phyloP scores from a whole-genome alignment of 176 grass and related monocot genomes.

The Rhynchospora breviuscula region DNA sequence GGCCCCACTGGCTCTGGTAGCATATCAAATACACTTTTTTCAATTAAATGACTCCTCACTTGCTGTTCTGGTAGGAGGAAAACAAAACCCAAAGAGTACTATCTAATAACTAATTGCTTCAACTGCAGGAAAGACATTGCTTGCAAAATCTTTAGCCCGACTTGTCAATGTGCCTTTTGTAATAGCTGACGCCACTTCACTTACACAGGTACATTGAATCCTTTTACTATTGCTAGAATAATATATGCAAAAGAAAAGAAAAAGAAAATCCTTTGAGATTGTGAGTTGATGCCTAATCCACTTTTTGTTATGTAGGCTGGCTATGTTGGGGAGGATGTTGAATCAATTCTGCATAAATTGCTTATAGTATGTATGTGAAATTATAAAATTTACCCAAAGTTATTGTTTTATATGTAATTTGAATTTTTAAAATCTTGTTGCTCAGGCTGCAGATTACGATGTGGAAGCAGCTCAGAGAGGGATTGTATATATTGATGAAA shows the following conservation, averaged over 20 bases:
- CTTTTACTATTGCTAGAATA: slow-evolving; percentile 17
- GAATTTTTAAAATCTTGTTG: slow-evolving; percentile 24
- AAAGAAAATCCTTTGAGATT: not conserved
- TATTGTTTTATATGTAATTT: not conserved
- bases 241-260: not conserved
- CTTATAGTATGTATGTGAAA: slow-evolving; percentile 51
- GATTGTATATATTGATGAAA: slow-evolving; percentile 99
- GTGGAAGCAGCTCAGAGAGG: slow-evolving; percentile 96
- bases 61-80: slow-evolving; percentile 1
- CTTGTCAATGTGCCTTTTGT: slow-evolving; percentile 96
- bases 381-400: not conserved
- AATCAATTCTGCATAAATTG: slow-evolving; percentile 94
- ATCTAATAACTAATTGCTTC: slow-evolving; percentile 17
- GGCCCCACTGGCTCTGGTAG: slow-evolving; percentile 92
- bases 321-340: slow-evolving; percentile 99
- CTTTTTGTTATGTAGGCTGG: slow-evolving; percentile 67
- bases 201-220: slow-evolving; percentile 73
- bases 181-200: slow-evolving; percentile 86
- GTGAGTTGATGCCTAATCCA: not conserved
- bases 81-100: slow-evolving; percentile 5
- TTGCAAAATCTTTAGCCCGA: slow-evolving; percentile 89
- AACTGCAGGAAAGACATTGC: slow-evolving; percentile 94
- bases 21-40: not conserved
- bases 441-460: slow-evolving; percentile 85
- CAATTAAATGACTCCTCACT: not conserved